Conservation (phyloP, 2,329 filamentous ascomycete genomes). For the Fusarium protoensiforme region DNA sequence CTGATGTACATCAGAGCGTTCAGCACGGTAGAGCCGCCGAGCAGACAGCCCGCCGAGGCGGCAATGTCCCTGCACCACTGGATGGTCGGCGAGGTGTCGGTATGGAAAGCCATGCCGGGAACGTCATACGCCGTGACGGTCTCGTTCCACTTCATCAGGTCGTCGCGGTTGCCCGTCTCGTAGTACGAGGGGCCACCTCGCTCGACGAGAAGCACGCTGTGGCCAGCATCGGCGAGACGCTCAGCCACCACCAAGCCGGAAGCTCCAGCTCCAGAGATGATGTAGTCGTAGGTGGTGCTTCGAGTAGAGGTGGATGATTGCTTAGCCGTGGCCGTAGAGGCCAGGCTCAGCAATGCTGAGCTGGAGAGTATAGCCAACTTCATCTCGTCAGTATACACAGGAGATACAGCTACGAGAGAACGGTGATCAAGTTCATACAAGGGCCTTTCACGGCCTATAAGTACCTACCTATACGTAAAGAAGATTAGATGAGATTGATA, state of each 20-base stretch:
- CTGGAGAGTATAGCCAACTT: constrained; percentile 14
- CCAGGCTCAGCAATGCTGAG: constrained; percentile 24
- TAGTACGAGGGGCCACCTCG: constrained; percentile 70
- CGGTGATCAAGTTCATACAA: not conserved
- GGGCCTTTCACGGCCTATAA: not conserved
- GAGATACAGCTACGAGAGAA: not conserved
- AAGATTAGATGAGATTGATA: constrained; percentile 42
- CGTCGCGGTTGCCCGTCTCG: constrained; percentile 70
- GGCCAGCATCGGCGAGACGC: constrained; percentile 69
- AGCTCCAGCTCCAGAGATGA: constrained; percentile 36
- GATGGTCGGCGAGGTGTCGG: constrained; percentile 63
- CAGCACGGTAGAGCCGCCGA: constrained; percentile 74
- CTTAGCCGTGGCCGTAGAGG: constrained; percentile 14
- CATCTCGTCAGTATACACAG: constrained; percentile 7
- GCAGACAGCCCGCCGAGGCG: constrained; percentile 66
- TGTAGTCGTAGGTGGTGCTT: constrained; percentile 35
- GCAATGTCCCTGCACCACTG: constrained; percentile 38
- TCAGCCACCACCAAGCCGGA: constrained; percentile 38
- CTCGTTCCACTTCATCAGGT: constrained; percentile 67
- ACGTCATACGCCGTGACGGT: constrained; percentile 76
- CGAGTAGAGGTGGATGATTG: constrained; percentile 7
- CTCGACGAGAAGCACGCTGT: constrained; percentile 71
- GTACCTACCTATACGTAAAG: not conserved
- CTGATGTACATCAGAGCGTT: constrained; percentile 76
- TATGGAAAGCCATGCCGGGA: constrained; percentile 76